These are phyloP conservation scores for Spergularia bocconei DNA, from an alignment of 148 eudicot species.

Conservation along the genomic window DNA sequence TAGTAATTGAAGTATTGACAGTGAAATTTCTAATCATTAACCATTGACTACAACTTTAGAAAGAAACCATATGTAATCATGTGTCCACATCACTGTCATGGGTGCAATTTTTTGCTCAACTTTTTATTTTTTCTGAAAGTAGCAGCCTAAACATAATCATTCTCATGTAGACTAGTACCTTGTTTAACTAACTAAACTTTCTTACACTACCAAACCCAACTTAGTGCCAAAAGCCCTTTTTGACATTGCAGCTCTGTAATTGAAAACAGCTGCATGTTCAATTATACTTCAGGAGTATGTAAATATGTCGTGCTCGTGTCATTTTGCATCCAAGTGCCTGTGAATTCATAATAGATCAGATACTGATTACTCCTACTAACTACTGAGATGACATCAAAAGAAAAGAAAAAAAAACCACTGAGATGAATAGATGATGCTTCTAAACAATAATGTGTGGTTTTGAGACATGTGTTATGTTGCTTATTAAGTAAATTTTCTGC, in stretches of 20 bases:
- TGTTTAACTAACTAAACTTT: conserved; percentile 10
- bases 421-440: background rate
- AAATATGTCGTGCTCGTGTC: too few species aligned
- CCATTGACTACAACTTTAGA: conserved; percentile 11
- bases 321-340: too few species aligned
- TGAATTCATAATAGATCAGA: too few species aligned
- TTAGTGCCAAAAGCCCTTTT: background rate
- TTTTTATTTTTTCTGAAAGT: conserved; percentile 17
- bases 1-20: background rate
- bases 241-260: conserved; percentile 7
- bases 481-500: conserved; percentile 16
- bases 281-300: background rate
- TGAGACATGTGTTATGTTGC: conserved; percentile 19
- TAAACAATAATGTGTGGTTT: background rate
- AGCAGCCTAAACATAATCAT: conserved; percentile 23
- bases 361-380: too few species aligned
- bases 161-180: conserved; percentile 18
- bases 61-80: conserved; percentile 3
- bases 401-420: too few species aligned
- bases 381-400: too few species aligned
- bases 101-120: background rate
- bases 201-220: conserved; percentile 21
- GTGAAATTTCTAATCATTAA: conserved; percentile 15
- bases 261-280: background rate
- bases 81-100: conserved; percentile 14